Evolutionary conservation across 1,139 yeast species (phyloP), one percentile per base, ranked within the genome.

Genomic region (Lodderomyces jiufengensis): DNA sequence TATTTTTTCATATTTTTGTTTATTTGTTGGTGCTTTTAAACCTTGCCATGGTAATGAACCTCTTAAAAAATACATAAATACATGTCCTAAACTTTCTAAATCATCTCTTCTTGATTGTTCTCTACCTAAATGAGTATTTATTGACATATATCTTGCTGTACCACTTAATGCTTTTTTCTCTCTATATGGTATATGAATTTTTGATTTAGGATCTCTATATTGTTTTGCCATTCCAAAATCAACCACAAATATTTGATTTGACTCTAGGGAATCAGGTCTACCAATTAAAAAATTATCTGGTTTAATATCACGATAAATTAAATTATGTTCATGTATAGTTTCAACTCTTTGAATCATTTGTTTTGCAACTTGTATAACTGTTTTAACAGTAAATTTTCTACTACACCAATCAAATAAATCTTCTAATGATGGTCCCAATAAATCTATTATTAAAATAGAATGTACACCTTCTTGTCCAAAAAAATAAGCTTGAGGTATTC

Each of bases 371-470:
- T 80, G 85, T 15, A 81, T 80, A 32, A 81, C 87, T 1, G 90
- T 81, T 51, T 80, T 76, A 26, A 78, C 71, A n/a, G 76, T 60
- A 49, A 83, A 82, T 51, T 73, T 72, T 30, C 92, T 69, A 12
- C 83, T 82, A 61, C 92, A 83, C 92, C 90, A 83, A 52, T 83
- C 92, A 60, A 83, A 83, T 39, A 83, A 62, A 55, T 83, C 92
- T 53, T 83, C 90, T 41, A 83, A 65, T 1, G 87, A 80, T 2
- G 92, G 92, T 1, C 92, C 92, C 41, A 83, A 59, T 24, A 83
- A 61, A 49, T 83, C 90, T 43, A 83, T 83, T 21, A 83, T 84
- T 43, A 83, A 59, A 32, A 83, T 81, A 50, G 81, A 81, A 59
- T 83, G 88, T 29, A 81, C 72, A 6, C 92, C 90, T 59, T 83